Conservation (phyloP, 164 flowering plant genomes). For the Dillenia suffruticosa region DNA sequence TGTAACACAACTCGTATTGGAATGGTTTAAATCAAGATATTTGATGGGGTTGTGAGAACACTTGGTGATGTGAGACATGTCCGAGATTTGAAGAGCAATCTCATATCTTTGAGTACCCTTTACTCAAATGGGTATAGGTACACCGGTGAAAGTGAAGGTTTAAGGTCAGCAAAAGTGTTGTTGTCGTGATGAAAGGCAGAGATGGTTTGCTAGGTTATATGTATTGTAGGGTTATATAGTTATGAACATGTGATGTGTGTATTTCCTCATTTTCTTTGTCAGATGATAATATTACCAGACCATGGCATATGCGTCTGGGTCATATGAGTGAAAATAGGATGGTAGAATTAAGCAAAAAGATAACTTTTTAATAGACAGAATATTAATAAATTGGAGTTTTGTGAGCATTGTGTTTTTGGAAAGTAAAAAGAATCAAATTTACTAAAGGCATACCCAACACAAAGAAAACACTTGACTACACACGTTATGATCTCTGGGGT, state of each 20-base stretch:
- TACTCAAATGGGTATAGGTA: not conserved
- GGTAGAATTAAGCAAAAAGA: not conserved
- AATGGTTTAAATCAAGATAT: too few relatives aligned
- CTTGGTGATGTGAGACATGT: too few relatives aligned
- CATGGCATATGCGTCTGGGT: conserved; percentile 1
- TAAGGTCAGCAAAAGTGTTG: not conserved
- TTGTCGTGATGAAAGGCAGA: conserved; percentile 2
- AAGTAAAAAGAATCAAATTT: conserved; percentile 7
- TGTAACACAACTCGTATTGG: too few relatives aligned
- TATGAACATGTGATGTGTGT: not conserved
- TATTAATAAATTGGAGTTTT: not conserved
- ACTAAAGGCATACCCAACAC: conserved; percentile 4
- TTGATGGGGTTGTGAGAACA: too few relatives aligned
- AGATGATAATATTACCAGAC: not conserved
- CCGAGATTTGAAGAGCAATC: too few relatives aligned
- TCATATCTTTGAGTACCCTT: not conserved
- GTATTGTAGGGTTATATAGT: not conserved
- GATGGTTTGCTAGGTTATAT: not conserved
- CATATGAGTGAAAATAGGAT: conserved; percentile 7
- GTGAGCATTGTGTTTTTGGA: too few relatives aligned
- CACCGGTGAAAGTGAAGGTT: not conserved
- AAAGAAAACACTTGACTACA: conserved; percentile 5
- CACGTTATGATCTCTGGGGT: conserved; percentile 17
- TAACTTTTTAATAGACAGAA: conserved; percentile 3
- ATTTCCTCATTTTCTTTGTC: not conserved